Evolutionary conservation across 192 early-diverging fungal species (phyloP).

Genomic region (Glomus cerebriforme): DNA sequence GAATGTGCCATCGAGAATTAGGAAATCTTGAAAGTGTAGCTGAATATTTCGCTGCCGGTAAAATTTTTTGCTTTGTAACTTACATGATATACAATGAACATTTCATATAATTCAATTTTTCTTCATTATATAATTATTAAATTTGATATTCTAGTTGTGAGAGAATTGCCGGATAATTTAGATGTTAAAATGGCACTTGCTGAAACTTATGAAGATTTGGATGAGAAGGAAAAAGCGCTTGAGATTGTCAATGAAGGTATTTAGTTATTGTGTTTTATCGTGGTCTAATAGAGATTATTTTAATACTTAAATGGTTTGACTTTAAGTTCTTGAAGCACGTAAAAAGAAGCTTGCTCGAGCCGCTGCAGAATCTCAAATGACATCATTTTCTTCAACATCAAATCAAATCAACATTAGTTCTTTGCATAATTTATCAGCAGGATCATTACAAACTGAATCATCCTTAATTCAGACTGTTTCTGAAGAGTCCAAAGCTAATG

Average conservation of each 20-base stretch:
- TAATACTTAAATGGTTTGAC: background rate
- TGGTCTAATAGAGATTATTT: background rate
- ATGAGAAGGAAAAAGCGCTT: conserved; percentile 54
- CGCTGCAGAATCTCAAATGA: background rate
- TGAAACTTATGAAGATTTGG: conserved; percentile 72
- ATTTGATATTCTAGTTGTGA: conserved; percentile 49
- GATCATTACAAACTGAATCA: too few relatives aligned
- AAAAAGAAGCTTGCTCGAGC: background rate
- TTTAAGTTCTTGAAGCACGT: background rate
- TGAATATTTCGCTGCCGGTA: conserved; percentile 61
- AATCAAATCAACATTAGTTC: background rate
- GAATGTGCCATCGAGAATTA: conserved; percentile 63
- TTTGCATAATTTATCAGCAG: background rate
- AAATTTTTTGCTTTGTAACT: background rate
- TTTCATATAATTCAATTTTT: too few relatives aligned
- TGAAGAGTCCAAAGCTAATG: background rate
- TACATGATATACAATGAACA: background rate
- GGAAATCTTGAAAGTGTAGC: conserved; percentile 62
- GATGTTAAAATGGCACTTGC: conserved; percentile 71
- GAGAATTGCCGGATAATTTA: conserved; percentile 62
- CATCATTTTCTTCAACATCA: background rate
- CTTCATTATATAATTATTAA: background rate
- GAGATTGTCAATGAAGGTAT: conserved; percentile 53
- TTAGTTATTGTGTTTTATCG: background rate
- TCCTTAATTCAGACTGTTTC: background rate